These are phyloP conservation scores for Xylariaceae sp. DNA, from an alignment of 2,329 filamentous ascomycete genomes.

Conservation along the genomic window DNA sequence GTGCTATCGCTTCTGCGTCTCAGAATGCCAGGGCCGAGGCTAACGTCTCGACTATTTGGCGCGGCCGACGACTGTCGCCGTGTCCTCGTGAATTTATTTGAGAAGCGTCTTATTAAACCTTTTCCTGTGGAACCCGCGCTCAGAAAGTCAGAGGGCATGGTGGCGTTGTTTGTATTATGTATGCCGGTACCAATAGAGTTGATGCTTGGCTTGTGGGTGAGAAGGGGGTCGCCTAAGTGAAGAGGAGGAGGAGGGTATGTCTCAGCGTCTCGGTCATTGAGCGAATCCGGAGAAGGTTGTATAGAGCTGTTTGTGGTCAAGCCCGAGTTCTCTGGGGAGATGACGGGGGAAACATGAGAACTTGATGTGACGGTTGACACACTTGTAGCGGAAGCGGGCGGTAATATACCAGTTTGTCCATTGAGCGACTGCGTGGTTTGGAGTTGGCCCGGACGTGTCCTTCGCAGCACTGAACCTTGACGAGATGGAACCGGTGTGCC, in stretches of 20 bases:
- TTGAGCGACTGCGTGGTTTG: conserved; percentile 44
- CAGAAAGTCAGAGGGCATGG: conserved; percentile 45
- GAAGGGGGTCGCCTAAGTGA: conserved; percentile 68
- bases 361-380: conserved; percentile 53
- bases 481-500: conserved; percentile 41
- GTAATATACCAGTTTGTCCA: conserved; percentile 37
- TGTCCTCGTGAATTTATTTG: conserved; percentile 63
- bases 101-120: conserved; percentile 75
- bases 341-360: conserved; percentile 53
- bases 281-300: conserved; percentile 63
- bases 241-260: conserved; percentile 52
- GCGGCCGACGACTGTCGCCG: conserved; percentile 75
- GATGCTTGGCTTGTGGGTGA: conserved; percentile 55
- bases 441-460: conserved; percentile 44
- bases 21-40: conserved; percentile 83
- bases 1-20: conserved; percentile 87
- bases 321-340: conserved; percentile 49
- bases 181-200: conserved; percentile 62
- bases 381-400: conserved; percentile 51
- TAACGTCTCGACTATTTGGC: conserved; percentile 75
- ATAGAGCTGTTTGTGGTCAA: conserved; percentile 58
- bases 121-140: conserved; percentile 33
- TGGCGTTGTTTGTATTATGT: conserved; percentile 52
- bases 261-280: conserved; percentile 52
- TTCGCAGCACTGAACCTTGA: conserved; percentile 39